A percentile compares a stretch with the other conserved stretches of the same genome.
phyloP scores from a whole-genome alignment of 2,329 filamentous ascomycete species.

The Diaporthe vexans region DNA sequence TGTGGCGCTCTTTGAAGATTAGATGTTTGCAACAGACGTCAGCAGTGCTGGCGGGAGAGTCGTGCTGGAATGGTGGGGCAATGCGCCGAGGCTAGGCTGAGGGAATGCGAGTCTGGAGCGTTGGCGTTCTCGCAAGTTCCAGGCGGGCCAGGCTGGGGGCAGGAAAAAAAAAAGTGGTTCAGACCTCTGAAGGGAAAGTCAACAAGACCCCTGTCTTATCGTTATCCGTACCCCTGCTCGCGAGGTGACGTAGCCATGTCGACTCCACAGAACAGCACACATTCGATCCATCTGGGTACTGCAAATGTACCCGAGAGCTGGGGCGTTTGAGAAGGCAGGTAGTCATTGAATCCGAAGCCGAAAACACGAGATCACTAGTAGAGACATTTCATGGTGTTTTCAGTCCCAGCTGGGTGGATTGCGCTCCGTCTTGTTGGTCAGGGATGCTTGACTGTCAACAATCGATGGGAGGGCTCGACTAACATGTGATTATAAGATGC shows the following conservation, averaged over 20 bases:
- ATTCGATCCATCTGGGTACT: conserved; percentile 14
- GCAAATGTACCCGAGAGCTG: neutral
- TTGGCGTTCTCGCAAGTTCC: neutral
- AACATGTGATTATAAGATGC: conserved; percentile 31
- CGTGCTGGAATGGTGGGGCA: conserved; percentile 24
- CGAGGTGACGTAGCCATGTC: conserved; percentile 32
- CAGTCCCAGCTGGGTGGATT: neutral
- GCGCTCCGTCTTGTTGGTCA: neutral
- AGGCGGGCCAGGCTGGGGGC: neutral
- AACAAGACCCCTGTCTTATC: conserved; percentile 33
- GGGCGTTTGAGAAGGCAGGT: neutral
- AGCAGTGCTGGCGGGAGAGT: neutral
- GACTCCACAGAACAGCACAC: conserved; percentile 33
- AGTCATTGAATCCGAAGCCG: neutral
- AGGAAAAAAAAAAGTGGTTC: conserved; percentile 15
- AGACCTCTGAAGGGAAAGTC: neutral
- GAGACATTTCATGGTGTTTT: neutral
- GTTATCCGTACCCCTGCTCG: conserved; percentile 20
- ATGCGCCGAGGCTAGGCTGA: conserved; percentile 11
- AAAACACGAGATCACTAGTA: neutral
- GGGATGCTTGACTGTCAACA: neutral
- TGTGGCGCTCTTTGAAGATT: neutral
- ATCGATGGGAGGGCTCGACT: neutral
- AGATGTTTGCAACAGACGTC: neutral
- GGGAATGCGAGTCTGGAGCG: conserved; percentile 6